Evolutionary conservation across 1,284 basidiomycete species (phyloP), one percentile per base, ranked within the genome.

Genomic region (Trichosporon faecale): DNA sequence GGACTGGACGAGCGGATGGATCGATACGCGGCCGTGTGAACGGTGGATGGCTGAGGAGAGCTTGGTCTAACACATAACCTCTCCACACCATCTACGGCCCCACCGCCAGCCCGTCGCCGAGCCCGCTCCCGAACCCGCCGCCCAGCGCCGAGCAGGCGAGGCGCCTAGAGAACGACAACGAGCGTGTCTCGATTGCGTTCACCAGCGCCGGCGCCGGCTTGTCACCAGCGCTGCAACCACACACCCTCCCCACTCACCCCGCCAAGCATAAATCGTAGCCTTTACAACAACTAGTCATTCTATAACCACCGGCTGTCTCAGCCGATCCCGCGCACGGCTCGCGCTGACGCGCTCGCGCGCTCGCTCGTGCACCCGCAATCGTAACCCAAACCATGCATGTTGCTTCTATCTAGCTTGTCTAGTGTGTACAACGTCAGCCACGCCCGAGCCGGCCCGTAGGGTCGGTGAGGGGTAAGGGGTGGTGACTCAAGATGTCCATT

Each of bases 1-100:
- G 25, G 83, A 84, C 72, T 77, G 75, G 67, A 78, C 79, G 1
- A 75, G 78, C 37, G 70, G 60, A 16, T 83, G 77, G 75, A 84
- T 84, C 69, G 80, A 83, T 40, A 80, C 77, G 6, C 70, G 75
- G 52, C 83, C 83, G 1, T 68, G 64, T 60, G 69, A 73, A 68
- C 65, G 69, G 7, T 52, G 49, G 14, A 18, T 55, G 2, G 70
- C 23, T 2, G 23, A 31, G 44, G 64, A 73, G 66, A 52, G 49
- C 18, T 23, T 72, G 1, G 21, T n/a, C 6, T 40, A 37, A 27
- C 21, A 21, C 49, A 14, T 52, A 8, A 21, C 46, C 4, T 46
- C 44, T 14, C 18, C 4, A 3, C 44, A 46, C 44, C 44, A 33
- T 9, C 33, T 9, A 4, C 33, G 33, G 33, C 33, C 33, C 33